Evolutionary conservation across 1,284 basidiomycete species (phyloP).

Genomic region (Ganoderma lucidum): DNA sequence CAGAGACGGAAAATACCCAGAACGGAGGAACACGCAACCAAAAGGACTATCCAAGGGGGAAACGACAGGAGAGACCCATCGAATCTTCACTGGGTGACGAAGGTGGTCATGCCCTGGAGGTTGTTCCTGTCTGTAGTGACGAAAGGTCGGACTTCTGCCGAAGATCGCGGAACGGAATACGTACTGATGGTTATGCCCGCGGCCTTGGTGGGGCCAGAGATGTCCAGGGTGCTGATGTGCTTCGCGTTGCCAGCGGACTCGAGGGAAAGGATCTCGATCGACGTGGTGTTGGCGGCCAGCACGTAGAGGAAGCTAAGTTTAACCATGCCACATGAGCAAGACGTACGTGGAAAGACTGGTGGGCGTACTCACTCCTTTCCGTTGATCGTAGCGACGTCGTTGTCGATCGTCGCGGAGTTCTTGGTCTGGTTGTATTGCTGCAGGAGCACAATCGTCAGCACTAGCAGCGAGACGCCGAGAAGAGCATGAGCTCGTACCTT

Average conservation of each 20-base stretch:
- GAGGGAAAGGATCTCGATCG: constrained; percentile 51
- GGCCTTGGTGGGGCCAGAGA: constrained; percentile 46
- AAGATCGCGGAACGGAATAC: constrained; percentile 20
- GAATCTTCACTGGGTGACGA: constrained; percentile 38
- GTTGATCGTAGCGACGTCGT: constrained; percentile 51
- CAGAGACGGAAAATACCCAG: not conserved
- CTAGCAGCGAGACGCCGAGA: not conserved
- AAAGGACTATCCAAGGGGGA: not conserved
- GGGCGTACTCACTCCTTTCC: constrained; percentile 51
- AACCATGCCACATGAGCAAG: too few relatives aligned
- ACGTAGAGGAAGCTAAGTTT: constrained; percentile 51
- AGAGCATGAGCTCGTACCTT: constrained; percentile 41
- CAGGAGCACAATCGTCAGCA: not conserved
- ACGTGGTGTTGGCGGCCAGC: constrained; percentile 48
- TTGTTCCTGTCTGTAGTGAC: constrained; percentile 43
- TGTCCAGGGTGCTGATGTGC: constrained; percentile 50
- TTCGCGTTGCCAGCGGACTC: constrained; percentile 49
- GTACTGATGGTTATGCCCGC: constrained; percentile 49
- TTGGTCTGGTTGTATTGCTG: constrained; percentile 53
- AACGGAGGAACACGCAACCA: not conserved
- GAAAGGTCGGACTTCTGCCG: not conserved
- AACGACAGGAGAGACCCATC: not conserved
- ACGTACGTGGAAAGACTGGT: not conserved
- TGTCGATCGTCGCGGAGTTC: constrained; percentile 54
- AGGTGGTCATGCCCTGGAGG: constrained; percentile 53